Base-by-base conservation (phyloP, 2,329 filamentous ascomycete genomes). In the Aspergillus texensis region DNA sequence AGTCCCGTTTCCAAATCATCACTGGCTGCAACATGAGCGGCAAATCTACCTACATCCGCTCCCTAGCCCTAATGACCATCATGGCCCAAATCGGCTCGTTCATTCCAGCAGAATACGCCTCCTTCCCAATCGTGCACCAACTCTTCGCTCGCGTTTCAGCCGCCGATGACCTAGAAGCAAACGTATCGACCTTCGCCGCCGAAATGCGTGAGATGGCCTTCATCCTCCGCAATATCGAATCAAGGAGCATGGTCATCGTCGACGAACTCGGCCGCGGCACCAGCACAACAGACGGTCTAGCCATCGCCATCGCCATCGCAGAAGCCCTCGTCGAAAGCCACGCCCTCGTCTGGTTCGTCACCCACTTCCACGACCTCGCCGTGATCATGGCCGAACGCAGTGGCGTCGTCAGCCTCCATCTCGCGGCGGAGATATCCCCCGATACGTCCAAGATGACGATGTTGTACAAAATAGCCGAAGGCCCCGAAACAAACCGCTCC, bases 21-120 rank as follows among this genome's bases (percentile, higher is more conserved):
- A 98, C 94, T 0, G 94, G 95, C 4, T 96, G 92, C 75, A 99
- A 99, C 71, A 99, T 99, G 95, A 96, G 93, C 70, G 95, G 94
- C 0, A 99, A 98, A 76, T 96, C 91, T 67, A 99, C 94, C 0
- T 98, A 97, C 72, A 97, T 98, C 66, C 88, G 93, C 57, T 90
- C 91, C 1, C 83, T 96, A 28, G 92, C 94, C 0, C 81, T 99
- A 36, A 87, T 96, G 73, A 88, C 91, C 52, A 88, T 99, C 62
- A 97, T 99, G 93, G 93, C 93, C 0, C 95, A 99, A 72, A 89
- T 97, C 58, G 94, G 94, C 3, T 91, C 88, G 70, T 98, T 96
- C 74, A 90, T 98, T 1, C 95, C 95, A 0, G 94, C 93, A 0
- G 83, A 89, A 34, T 95, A 92, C 72, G 95, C 93, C 0, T 88